Evolutionary conservation across 306 rosid species (phyloP).

Genomic region (Vigna mungo): DNA sequence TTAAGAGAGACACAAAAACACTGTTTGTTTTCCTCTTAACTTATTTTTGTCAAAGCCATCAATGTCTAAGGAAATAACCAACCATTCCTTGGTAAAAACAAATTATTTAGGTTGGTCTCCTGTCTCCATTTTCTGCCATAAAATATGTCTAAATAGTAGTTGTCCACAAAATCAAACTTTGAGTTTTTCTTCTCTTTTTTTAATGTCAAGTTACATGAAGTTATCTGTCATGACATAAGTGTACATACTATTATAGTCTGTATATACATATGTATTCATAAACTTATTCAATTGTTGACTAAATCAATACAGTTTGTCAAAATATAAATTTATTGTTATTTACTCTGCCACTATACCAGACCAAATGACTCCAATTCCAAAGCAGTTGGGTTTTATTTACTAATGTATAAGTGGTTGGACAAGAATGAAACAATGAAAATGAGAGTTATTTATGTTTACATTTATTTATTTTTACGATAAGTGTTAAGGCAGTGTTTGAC

Average conservation of each 20-base stretch:
- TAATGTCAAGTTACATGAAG: not conserved
- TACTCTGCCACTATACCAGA: too few relatives aligned
- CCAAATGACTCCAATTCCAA: not conserved
- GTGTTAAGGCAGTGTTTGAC: not conserved
- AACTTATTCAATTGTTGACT: not conserved
- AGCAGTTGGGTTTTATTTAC: not conserved
- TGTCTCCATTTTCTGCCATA: not conserved
- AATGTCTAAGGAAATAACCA: not conserved
- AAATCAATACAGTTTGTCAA: not conserved
- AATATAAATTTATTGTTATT: not conserved
- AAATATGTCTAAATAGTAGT: not conserved
- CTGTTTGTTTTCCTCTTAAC: not conserved
- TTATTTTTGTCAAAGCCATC: not conserved
- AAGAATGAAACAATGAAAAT: not conserved
- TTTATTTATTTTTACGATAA: not conserved
- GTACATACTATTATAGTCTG: not conserved
- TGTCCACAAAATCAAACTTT: not conserved
- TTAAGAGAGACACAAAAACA: not conserved
- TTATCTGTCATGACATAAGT: not conserved
- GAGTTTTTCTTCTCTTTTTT: not conserved
- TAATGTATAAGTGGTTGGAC: not conserved
- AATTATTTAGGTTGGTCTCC: slow-evolving; percentile 4
- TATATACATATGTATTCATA: not conserved
- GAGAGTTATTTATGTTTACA: not conserved
- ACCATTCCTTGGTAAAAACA: not conserved